Evolutionary conservation across 2,329 filamentous ascomycete species (phyloP), one percentile per base, ranked within the genome.

Genomic region (Trichophyton benhamiae): DNA sequence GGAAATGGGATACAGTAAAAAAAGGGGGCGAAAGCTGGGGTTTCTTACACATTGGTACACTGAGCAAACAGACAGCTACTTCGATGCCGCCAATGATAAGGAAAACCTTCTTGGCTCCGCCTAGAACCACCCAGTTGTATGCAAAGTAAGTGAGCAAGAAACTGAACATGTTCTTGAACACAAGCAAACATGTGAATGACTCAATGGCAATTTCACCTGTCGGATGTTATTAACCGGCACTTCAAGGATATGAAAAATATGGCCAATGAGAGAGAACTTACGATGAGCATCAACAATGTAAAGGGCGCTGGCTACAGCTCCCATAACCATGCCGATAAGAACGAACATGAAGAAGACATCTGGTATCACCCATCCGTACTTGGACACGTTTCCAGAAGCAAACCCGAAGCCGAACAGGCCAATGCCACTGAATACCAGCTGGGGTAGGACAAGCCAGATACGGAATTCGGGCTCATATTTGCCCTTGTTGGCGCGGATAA

Each of bases 251-350:
- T 13, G 15, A 42, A n/a, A 9, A 1, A 44, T 13, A 38, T 11
- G 9, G 33, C 33, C 33, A 13, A 33, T 25, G 3, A n/a, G 13
- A 30, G 33, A n/a, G 9, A 48, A 22, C 85, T 73, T 76, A 87
- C 91, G 86, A 74, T 96, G 92, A 0, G 91, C 91, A 75, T 96
- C 92, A 6, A 96, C 88, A 69, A 96, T 87, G 70, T 97, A 97
- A 25, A 96, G 77, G 0, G 89, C 88, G 64, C 85, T 88, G 1
- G 89, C 86, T 1, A 96, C 90, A 1, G 91, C 89, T 0, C 91
- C 91, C 69, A 95, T 85, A 0, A 96, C 90, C 89, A 96, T 96
- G 1, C 89, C 90, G 63, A 87, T 85, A 7, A 96, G 88, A 70
- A 94, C 85, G 61, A 94, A 81, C 0, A 82, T 88, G 67, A 96